Evolutionary conservation across 1,284 basidiomycete species (phyloP), one percentile per base, ranked within the genome.

Genomic region (Fistulinella cinereoalba): DNA sequence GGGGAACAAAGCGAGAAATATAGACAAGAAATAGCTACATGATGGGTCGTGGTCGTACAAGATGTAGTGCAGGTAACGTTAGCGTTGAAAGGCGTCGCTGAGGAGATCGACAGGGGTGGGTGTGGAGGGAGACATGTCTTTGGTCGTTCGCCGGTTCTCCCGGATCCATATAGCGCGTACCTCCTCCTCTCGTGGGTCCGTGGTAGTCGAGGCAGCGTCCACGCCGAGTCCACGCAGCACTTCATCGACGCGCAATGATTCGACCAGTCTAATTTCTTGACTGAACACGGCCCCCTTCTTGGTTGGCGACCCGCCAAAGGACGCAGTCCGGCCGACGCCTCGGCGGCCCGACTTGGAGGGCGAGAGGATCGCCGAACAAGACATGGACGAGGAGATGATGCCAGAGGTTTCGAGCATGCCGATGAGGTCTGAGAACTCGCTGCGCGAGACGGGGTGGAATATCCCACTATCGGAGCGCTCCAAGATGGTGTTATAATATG

Each of bases 371-470:
- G 51, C 19, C 21, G 51, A 32, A 19, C 46, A 52, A 27, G 61
- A 41, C 6, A 56, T 47, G 4, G 69, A 65, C 9, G 72, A 58
- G 2, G 72, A 69, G 6, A 87, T 67, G 1, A 90, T 70, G 3
- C 88, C 88, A 3, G 77, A 73, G 6, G 83, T 85, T 64, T 91
- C 88, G 28, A 91, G 69, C 46, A 91, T 68, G 19, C 78, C 77
- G 1, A 86, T 60, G 2, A 91, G 69, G 53, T 91, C 88, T 0
- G 73, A 71, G 54, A 90, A 90, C 55, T 91, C 88, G 60, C 78
- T 84, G 7, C 86, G 76, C 9, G 83, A 86, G 4, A 84, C 85
- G 3, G 84, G 72, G 0, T 73, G 66, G 55, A 88, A 85, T 10
- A 79, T 61, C 6, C 72, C 73, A 18, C 66, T 69, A 13, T 79